A percentile compares a stretch with the other conserved stretches of the same genome.
Evolutionary conservation across 495 filamentous ascomycete genomes (phyloP).

Genomic region (Lentithecium fluviatile): DNA sequence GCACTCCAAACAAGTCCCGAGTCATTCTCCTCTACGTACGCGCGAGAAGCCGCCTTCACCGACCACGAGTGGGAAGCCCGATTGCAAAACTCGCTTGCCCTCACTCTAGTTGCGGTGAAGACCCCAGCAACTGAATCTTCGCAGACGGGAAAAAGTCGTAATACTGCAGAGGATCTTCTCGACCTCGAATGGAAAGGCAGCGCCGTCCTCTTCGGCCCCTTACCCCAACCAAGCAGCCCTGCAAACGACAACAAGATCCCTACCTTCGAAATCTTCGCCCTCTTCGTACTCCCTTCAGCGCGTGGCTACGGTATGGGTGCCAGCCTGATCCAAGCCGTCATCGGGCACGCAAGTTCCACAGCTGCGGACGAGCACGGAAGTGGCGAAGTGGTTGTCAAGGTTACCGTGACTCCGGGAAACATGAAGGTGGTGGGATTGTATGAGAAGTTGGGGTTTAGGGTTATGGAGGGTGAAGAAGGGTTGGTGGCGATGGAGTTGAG

Average conservation of each 20-base stretch:
- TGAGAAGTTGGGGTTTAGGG: background rate
- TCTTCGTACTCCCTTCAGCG: conserved; percentile 15
- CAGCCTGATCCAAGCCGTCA: conserved; percentile 20
- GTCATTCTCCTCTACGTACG: conserved; percentile 20
- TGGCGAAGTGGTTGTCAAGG: background rate
- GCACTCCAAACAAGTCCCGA: conserved; percentile 18
- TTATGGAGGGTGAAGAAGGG: background rate
- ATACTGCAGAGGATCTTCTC: background rate
- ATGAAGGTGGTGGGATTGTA: background rate
- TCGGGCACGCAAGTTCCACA: background rate
- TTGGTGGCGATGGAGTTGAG: background rate
- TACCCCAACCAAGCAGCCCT: background rate
- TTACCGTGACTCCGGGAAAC: background rate
- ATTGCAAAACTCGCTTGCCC: conserved; percentile 19
- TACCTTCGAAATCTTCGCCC: conserved; percentile 7
- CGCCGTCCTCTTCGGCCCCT: background rate
- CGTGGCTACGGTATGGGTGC: conserved; percentile 11
- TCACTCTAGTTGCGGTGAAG: conserved; percentile 19
- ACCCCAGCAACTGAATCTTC: background rate
- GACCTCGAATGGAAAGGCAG: background rate
- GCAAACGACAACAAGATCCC: background rate
- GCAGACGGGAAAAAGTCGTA: background rate
- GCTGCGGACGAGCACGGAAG: background rate
- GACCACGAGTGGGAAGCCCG: conserved; percentile 26
- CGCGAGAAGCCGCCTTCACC: conserved; percentile 12